These are phyloP conservation scores for Tuber brumale DNA, from an alignment of 495 filamentous ascomycete genomes.

Conservation along the genomic window DNA sequence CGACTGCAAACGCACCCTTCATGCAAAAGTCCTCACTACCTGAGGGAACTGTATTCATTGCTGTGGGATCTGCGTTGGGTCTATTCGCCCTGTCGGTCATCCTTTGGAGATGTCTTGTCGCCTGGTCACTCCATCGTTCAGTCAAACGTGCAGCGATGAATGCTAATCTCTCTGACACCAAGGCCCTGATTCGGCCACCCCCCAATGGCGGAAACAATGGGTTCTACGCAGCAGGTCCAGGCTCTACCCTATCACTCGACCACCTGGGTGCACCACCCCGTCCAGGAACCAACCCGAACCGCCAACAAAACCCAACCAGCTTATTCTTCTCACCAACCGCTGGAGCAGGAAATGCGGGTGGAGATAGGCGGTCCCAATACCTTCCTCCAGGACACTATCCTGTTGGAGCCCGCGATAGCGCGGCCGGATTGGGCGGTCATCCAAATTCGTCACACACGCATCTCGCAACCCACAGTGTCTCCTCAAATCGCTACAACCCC, in stretches of 20 bases:
- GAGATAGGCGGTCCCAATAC: slow-evolving; percentile 57
- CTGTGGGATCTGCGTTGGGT: slow-evolving; percentile 78
- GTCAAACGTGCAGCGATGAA: slow-evolving; percentile 71
- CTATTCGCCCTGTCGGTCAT: slow-evolving; percentile 72
- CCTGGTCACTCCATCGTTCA: slow-evolving; percentile 85
- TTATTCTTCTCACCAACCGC: slow-evolving; percentile 97
- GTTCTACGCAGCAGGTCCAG: slow-evolving; percentile 45
- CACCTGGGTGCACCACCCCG: slow-evolving; percentile 46
- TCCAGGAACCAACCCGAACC: slow-evolving; percentile 40
- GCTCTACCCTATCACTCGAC: slow-evolving; percentile 48
- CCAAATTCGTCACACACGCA: slow-evolving; percentile 51
- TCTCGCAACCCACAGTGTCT: slow-evolving; percentile 50
- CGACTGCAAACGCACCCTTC: slow-evolving; percentile 78
- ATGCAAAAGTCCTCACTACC: slow-evolving; percentile 90
- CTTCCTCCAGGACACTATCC: slow-evolving; percentile 92
- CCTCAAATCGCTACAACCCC: slow-evolving; percentile 48
- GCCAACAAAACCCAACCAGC: slow-evolving; percentile 44
- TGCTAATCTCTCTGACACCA: slow-evolving; percentile 61
- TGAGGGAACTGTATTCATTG: slow-evolving; percentile 94
- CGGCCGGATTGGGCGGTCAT: slow-evolving; percentile 49
- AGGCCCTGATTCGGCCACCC: slow-evolving; percentile 42
- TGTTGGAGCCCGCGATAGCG: slow-evolving; percentile 51
- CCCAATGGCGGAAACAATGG: slow-evolving; percentile 33
- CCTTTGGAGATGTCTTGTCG: slow-evolving; percentile 80
- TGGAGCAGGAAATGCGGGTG: slow-evolving; percentile 46